Evolutionary conservation across 495 filamentous ascomycete species (phyloP).

Genomic region (Beverwykella pulmonaria): DNA sequence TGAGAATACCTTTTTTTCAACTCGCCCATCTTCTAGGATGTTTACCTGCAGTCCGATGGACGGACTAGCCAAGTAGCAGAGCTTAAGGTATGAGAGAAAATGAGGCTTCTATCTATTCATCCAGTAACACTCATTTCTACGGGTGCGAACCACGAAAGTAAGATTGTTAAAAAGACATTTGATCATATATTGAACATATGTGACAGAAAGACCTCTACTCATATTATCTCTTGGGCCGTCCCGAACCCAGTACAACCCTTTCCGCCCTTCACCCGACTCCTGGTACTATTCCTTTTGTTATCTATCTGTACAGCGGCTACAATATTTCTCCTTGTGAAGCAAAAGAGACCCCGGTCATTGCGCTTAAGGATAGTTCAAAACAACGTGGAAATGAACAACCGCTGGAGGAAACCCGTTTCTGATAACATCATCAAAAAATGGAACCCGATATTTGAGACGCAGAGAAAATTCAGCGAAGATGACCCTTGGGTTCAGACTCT

Average conservation of each 20-base stretch:
- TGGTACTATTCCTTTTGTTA: no score
- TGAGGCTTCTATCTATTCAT: background rate
- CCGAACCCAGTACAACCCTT: no score
- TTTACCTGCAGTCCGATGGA: background rate
- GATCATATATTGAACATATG: background rate
- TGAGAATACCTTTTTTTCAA: no score
- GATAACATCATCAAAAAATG: background rate
- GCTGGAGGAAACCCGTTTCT: background rate
- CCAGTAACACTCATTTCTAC: background rate
- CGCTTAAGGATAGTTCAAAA: background rate
- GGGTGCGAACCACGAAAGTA: background rate
- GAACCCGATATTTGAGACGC: background rate
- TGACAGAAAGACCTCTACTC: background rate
- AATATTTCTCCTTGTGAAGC: no score
- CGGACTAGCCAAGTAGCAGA: background rate
- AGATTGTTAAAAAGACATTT: background rate
- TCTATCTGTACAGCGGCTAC: no score
- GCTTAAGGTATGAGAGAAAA: no score
- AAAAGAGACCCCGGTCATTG: no score
- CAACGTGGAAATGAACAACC: background rate
- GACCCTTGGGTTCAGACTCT: background rate
- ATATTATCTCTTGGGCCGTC: no score
- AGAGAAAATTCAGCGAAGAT: background rate
- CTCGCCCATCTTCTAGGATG: no score
- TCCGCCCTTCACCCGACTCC: no score